Evolutionary conservation across 2,329 filamentous ascomycete genomes (phyloP), one percentile per base, ranked within the genome.

Genomic region (Fusarium acutatum): DNA sequence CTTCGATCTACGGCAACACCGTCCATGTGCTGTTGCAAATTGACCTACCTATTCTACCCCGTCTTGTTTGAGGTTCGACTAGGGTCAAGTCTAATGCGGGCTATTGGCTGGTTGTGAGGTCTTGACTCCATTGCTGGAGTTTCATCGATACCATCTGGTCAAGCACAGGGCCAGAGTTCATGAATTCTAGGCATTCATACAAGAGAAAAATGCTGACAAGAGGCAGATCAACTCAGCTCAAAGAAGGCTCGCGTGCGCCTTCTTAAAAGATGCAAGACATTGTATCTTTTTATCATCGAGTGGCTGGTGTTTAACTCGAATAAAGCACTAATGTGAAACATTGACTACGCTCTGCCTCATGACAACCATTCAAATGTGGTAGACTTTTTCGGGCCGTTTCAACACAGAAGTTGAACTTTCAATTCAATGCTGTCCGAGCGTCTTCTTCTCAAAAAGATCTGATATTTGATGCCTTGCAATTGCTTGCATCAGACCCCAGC

Each of bases 21-120:
- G 52, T 64, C 30, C 49, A 40, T 52, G 35, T 34, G 34, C 41
- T 49, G 40, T 46, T 41, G 35, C 53, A 49, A 37, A 56, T 56
- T 35, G 44, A 13, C 52, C 43, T 44, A 46, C 52, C 43, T 40
- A 46, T 56, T 56, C 43, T 59, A 61, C 69, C 69, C 73, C 71
- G 60, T 64, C 54, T 50, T 71, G 75, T 77, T 77, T 76, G 71
- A 77, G 73, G 52, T 76, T 69, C 49, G 63, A 70, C 75, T 60
- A 67, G 75, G 71, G 62, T 60, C 28, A 35, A 44, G 37, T 46
- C 26, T 11, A 32, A n/a, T 24, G 32, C 20, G 43, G 43, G 49
- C 43, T 66, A 75, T 73, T 71, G 69, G 72, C 60, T 76, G 47
- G 68, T 60, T 75, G 68, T 60, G 60, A 68, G 75, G 65, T 54